These are phyloP conservation scores for Tilletiopsis washingtonensis DNA, from an alignment of 1,284 basidiomycete species.

Conservation along the genomic window DNA sequence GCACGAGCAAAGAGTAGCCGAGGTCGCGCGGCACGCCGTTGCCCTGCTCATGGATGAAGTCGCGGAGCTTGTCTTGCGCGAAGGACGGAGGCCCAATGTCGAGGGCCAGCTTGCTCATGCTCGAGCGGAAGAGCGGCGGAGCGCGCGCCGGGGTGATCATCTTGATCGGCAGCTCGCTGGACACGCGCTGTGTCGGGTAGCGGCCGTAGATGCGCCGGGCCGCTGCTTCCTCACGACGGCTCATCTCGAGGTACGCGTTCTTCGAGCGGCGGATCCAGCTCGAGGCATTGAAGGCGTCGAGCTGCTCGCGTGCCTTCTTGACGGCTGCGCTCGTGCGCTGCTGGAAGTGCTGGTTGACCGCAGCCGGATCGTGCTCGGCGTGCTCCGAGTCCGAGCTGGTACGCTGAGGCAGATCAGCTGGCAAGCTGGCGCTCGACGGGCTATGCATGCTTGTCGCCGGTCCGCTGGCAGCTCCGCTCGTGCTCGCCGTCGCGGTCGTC, in stretches of 20 bases:
- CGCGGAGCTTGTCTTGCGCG: constrained; percentile 54
- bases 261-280: constrained; percentile 59
- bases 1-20: constrained; percentile 71
- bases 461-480: too few species aligned
- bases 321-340: constrained; percentile 43
- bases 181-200: constrained; percentile 10
- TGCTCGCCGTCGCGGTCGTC: too few species aligned
- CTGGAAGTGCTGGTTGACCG: too few species aligned
- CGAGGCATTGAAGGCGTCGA: constrained; percentile 67
- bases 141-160: constrained; percentile 51
- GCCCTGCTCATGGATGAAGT: constrained; percentile 67
- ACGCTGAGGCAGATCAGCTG: too few species aligned
- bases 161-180: constrained; percentile 50
- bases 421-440: too few species aligned
- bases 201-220: constrained; percentile 42
- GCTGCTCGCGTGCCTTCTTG: constrained; percentile 57
- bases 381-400: background rate
- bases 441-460: too few species aligned
- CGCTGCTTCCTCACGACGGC: constrained; percentile 50
- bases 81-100: constrained; percentile 62
- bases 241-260: constrained; percentile 48
- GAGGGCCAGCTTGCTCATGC: constrained; percentile 59
- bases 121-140: constrained; percentile 68
- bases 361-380: too few species aligned
- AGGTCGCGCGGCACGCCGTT: constrained; percentile 64